phyloP scores from a whole-genome alignment of 805 yeast genomes.

The Metschnikowia bowlesiae region DNA sequence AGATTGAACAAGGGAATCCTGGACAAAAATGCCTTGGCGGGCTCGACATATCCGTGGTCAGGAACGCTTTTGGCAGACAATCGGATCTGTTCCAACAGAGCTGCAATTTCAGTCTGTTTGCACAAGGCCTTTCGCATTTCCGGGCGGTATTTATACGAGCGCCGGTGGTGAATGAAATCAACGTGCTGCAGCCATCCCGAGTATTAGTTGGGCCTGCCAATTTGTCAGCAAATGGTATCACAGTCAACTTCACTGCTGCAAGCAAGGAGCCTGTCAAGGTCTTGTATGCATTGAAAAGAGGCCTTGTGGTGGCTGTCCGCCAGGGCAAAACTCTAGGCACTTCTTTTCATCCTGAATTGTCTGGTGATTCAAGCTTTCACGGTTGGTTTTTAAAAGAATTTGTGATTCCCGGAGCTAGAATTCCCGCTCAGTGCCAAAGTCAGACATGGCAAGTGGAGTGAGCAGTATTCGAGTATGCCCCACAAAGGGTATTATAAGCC shows the following conservation, averaged over 20 bases:
- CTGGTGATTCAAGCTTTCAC: conserved; percentile 57
- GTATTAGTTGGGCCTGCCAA: conserved; percentile 12
- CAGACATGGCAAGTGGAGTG: too few relatives aligned
- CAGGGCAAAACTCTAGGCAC: conserved; percentile 68
- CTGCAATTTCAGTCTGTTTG: conserved; percentile 42
- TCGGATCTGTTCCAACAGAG: conserved; percentile 54
- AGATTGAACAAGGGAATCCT: conserved; percentile 47
- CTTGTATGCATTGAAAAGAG: conserved; percentile 34
- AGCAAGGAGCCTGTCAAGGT: conserved; percentile 35
- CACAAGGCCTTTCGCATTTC: conserved; percentile 38
- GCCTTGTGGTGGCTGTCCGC: conserved; percentile 63
- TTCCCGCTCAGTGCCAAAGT: too few relatives aligned
- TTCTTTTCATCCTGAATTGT: conserved; percentile 76
- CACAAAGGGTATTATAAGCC: too few relatives aligned
- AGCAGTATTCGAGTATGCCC: too few relatives aligned
- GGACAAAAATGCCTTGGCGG: conserved; percentile 61
- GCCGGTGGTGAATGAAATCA: conserved; percentile 51
- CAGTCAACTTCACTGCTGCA: conserved; percentile 6
- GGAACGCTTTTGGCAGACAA: conserved; percentile 81
- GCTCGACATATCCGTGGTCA: conserved; percentile 54
- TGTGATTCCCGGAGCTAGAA: conserved; percentile 24
- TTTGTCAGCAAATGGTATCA: conserved; percentile 4
- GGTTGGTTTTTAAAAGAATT: conserved; percentile 64
- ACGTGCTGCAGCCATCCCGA: neutral
- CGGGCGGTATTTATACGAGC: conserved; percentile 67